Evolutionary conservation across 805 yeast species (phyloP).

Genomic region (Diddensiella transvaalensis): DNA sequence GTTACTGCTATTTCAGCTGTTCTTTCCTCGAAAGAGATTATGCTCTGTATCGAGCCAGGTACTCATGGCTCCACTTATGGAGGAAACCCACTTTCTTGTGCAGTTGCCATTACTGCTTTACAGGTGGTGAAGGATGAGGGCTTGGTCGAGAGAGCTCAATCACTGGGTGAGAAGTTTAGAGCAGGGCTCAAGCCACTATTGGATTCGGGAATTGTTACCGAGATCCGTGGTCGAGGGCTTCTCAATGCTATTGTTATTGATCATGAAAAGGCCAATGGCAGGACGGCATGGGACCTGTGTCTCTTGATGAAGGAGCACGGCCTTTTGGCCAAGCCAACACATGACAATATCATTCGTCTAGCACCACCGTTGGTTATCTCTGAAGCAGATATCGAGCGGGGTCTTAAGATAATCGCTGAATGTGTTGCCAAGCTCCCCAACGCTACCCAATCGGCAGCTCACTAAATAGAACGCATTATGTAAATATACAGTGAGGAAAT

Average conservation of each 20-base stretch:
- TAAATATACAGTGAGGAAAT: no score
- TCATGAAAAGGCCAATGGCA: constrained; percentile 74
- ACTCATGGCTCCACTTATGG: constrained; percentile 98
- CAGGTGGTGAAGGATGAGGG: constrained; percentile 86
- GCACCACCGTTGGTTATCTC: constrained; percentile 95
- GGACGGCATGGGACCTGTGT: constrained; percentile 96
- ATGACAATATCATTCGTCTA: constrained; percentile 88
- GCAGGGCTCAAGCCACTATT: constrained; percentile 37
- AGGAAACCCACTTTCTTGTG: constrained; percentile 92
- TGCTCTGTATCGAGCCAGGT: constrained; percentile 88
- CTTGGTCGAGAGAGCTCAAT: constrained; percentile 71
- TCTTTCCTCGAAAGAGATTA: constrained; percentile 81
- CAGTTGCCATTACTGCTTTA: constrained; percentile 90
- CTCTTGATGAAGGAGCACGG: constrained; percentile 83
- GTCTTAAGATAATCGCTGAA: constrained; percentile 67
- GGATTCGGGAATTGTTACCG: constrained; percentile 49
- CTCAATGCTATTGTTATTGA: constrained; percentile 90
- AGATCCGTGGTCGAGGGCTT: constrained; percentile 79
- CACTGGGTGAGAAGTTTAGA: constrained; percentile 68
- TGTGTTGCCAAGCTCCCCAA: constrained; percentile 46
- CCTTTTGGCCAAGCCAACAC: constrained; percentile 93
- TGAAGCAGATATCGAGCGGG: constrained; percentile 78
- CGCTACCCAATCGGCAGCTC: constrained; percentile 12
- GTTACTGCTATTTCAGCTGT: constrained; percentile 90
- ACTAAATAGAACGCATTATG: no score